Percentiles rank a stretch among this genome's conserved stretches.
Evolutionary conservation across 225 moss, liverwort and hornwort genomes (phyloP).

Genomic region (Takakia lepidozioides): DNA sequence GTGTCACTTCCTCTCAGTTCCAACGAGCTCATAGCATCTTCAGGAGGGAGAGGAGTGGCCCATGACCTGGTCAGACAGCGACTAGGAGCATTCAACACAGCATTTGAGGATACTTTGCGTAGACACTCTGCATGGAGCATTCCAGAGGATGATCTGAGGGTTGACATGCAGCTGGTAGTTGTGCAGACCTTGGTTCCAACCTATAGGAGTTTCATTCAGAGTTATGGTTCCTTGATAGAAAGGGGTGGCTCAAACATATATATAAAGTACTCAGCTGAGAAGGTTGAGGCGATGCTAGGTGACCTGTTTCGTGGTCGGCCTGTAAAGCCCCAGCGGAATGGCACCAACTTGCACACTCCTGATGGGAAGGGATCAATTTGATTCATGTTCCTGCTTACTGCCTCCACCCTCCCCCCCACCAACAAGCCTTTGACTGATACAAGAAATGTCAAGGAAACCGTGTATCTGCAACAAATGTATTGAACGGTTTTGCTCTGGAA

Average conservation of each 20-base stretch:
- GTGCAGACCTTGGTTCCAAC: conserved; percentile 67
- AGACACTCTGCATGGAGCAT: conserved; percentile 71
- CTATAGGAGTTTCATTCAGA: conserved; percentile 52
- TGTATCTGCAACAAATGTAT: too few relatives aligned
- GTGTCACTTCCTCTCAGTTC: conserved; percentile 51
- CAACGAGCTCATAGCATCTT: conserved; percentile 47
- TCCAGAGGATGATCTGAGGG: conserved; percentile 68
- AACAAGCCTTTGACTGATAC: too few relatives aligned
- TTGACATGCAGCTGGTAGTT: conserved; percentile 59
- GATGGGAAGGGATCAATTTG: too few relatives aligned
- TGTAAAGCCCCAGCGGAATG: too few relatives aligned
- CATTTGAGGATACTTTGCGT: conserved; percentile 61
- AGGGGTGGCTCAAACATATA: conserved; percentile 41
- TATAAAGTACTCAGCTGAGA: conserved; percentile 76
- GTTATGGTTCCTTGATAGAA: conserved; percentile 34
- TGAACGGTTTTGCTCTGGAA: too few relatives aligned
- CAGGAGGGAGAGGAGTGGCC: conserved; percentile 40
- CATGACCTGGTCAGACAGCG: conserved; percentile 59
- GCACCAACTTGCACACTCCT: too few relatives aligned
- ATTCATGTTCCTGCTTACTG: too few relatives aligned
- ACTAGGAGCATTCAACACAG: conserved; percentile 43
- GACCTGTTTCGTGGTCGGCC: too few relatives aligned
- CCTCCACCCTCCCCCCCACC: too few relatives aligned
- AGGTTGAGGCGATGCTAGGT: conserved; percentile 63
- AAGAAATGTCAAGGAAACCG: too few relatives aligned